Base-by-base conservation (phyloP, 345 rosid species). In the Sisymbrium irio region DNA sequence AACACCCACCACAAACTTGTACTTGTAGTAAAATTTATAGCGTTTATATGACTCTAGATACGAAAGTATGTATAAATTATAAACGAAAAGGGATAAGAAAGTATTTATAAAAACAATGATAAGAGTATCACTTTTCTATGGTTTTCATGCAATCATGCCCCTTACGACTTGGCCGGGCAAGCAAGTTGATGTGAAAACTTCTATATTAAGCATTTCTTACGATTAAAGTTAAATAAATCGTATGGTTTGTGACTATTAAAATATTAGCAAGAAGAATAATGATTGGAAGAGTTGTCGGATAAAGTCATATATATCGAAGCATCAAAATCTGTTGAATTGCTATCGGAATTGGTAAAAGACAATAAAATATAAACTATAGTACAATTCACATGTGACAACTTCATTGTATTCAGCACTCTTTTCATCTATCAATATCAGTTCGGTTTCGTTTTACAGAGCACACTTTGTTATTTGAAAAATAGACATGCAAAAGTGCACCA, bases 251-350 rank as follows among this genome's bases (percentile, higher is more conserved):
- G 67, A 15, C 35, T 66, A 18, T 7, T 57, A 37, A 18, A 25
- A 58, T 28, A 57, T 39, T 66, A 58, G 67, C 58, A 66, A 66
- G 35, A 47, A 18, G 53, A 30, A 59, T 37, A 47, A 59, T 67
- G 79, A 61, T 50, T 60, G 74, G 65, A 75, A 53, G 63, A 60
- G 42, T 69, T 76, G 79, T 68, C 70, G 74, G 70, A 69, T 76
- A 76, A 76, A 62, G 64, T 68, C 74, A 35, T 67, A 39, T 67
- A 39, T 67, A 37, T 30, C 33, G 63, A 49, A 59, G 57, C 63
- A 61, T 75, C 49, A 51, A 61, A 60, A 41, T 62, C 37, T 53
- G 69, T 20, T 51, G 68, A 66, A 49, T 19, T 37, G 67, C 36
- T 67, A 39, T 49, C 49, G 73, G 53, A 75, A 74, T 14, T 59